phyloP scores from a whole-genome alignment of 768 basidiomycete species.

The Strobilomyces confusus region DNA sequence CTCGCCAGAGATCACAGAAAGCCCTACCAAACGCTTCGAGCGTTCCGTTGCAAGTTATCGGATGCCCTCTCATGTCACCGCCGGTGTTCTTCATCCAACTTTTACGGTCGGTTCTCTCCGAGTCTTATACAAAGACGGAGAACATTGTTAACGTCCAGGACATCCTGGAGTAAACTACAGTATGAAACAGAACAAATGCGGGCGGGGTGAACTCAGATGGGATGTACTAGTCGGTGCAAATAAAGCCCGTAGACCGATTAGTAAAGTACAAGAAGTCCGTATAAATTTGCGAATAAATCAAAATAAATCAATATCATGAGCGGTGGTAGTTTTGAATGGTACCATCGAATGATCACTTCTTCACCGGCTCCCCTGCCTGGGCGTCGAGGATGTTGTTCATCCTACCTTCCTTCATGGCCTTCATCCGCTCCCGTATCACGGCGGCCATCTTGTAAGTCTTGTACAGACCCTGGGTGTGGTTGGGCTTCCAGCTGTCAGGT shows the following conservation, averaged over 20 bases:
- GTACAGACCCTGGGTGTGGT: constrained; percentile 28
- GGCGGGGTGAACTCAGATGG: neutral
- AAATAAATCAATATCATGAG: constrained; percentile 3
- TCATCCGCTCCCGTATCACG: constrained; percentile 27
- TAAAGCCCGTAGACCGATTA: neutral
- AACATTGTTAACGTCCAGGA: no score
- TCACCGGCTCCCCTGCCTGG: neutral
- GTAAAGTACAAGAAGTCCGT: neutral
- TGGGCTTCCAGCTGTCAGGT: constrained; percentile 37
- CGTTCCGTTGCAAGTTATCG: no score
- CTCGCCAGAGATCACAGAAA: no score
- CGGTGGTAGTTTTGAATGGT: neutral
- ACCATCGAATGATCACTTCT: constrained; percentile 13
- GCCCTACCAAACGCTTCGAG: no score
- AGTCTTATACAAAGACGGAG: no score
- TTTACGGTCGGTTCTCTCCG: no score
- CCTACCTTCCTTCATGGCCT: constrained; percentile 14
- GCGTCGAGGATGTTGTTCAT: constrained; percentile 19
- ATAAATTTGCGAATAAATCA: neutral
- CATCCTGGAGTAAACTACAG: no score
- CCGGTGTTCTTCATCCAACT: no score
- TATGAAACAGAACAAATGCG: constrained; percentile 27
- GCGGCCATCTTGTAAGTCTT: constrained; percentile 29
- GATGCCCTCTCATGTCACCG: no score
- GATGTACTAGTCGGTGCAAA: neutral